phyloP scores from a whole-genome alignment of 768 basidiomycete genomes.

The Cystobasidiopsis lactophilus region DNA sequence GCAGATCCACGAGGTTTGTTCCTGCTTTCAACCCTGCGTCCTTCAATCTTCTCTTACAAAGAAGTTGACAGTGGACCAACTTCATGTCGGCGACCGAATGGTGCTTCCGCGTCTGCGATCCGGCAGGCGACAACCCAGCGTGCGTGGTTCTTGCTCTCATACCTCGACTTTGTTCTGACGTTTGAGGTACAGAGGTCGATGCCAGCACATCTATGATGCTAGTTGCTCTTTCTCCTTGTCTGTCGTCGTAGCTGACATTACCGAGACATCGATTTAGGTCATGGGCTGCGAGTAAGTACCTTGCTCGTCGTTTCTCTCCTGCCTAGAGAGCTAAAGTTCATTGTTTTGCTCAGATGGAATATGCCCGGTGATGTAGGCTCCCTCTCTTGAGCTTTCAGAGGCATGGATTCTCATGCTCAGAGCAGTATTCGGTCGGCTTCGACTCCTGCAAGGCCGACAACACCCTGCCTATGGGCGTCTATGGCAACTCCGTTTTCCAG shows the following conservation, averaged over 20 bases:
- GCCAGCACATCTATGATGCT: neutral
- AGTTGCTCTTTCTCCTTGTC: neutral
- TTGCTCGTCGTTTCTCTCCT: no score
- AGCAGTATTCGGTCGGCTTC: conserved; percentile 29
- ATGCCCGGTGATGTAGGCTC: conserved; percentile 30
- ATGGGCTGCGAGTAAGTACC: no score
- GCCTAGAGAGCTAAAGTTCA: no score
- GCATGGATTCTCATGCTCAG: conserved; percentile 11
- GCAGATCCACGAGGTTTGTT: conserved; percentile 38
- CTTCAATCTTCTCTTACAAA: neutral
- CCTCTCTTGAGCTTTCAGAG: conserved; percentile 29
- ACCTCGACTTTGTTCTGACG: no score
- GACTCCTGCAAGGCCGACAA: conserved; percentile 19
- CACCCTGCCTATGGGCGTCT: conserved; percentile 8
- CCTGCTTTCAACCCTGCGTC: neutral
- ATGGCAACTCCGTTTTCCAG: conserved; percentile 3
- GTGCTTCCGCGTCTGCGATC: neutral
- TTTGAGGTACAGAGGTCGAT: neutral
- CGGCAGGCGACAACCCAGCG: neutral
- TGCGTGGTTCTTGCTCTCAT: neutral
- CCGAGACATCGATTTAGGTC: neutral
- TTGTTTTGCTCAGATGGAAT: no score
- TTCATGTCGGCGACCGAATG: neutral
- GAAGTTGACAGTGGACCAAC: no score
- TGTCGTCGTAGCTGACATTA: neutral